A percentile compares a stretch with the other conserved stretches of the same genome.
Conservation (phyloP, 2,329 filamentous ascomycete genomes). For the Phoma sp. region DNA sequence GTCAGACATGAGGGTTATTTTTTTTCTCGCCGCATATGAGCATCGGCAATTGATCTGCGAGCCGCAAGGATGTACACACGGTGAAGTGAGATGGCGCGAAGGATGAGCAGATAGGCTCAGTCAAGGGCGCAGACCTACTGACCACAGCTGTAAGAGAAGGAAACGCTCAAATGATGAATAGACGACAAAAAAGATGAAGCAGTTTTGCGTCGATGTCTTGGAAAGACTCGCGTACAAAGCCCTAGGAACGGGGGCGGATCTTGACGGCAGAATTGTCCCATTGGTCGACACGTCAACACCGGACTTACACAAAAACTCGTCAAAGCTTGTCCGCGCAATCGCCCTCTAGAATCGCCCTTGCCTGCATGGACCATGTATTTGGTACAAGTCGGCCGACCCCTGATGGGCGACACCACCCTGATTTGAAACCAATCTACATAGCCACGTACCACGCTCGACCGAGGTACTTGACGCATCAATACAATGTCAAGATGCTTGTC, state of each 20-base stretch:
- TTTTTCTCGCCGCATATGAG: background rate
- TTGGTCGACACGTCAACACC: background rate
- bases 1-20: constrained; percentile 1
- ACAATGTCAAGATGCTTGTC: too few relatives aligned
- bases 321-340: constrained; percentile 19
- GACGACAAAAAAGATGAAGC: background rate
- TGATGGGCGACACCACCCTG: background rate
- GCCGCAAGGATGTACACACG: background rate
- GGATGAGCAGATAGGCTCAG: background rate
- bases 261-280: constrained; percentile 8
- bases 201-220: constrained; percentile 3
- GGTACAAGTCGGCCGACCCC: constrained; percentile 13
- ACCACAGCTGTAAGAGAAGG: background rate
- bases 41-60: constrained; percentile 3
- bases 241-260: constrained; percentile 8
- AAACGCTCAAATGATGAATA: constrained; percentile 4
- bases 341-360: constrained; percentile 14
- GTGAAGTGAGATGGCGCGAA: background rate
- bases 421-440: too few relatives aligned
- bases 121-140: constrained; percentile 9
- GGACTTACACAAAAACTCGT: constrained; percentile 19
- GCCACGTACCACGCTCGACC: background rate
- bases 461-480: too few relatives aligned
- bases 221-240: constrained; percentile 9
- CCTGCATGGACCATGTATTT: constrained; percentile 10